Percentiles rank a stretch among this genome's conserved stretches.
Evolutionary conservation across 2,329 filamentous ascomycete species (phyloP).

Genomic region (Apiospora hydei): DNA sequence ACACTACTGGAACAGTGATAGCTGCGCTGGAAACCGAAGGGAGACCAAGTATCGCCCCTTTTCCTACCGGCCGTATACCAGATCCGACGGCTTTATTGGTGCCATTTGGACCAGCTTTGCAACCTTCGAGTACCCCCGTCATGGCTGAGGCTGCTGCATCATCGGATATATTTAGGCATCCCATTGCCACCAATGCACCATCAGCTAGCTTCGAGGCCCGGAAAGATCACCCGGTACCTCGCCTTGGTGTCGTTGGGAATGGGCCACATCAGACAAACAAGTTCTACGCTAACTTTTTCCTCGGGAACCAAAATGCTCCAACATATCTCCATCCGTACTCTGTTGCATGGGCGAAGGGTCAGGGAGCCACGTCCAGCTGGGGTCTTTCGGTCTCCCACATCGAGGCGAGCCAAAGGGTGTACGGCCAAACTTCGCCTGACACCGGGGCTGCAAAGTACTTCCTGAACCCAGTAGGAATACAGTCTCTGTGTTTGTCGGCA

Average conservation of each 20-base stretch:
- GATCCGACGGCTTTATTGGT: conserved; percentile 46
- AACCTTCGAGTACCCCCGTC: conserved; percentile 34
- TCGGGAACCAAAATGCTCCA: conserved; percentile 73
- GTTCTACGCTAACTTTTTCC: conserved; percentile 82
- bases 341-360: conserved; percentile 71
- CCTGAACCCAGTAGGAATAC: conserved; percentile 81
- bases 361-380: conserved; percentile 70
- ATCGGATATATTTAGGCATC: conserved; percentile 61
- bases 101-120: conserved; percentile 27
- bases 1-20: conserved; percentile 44
- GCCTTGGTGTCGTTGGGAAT: conserved; percentile 55
- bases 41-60: conserved; percentile 34
- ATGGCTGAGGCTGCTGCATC: conserved; percentile 30
- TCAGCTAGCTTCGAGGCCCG: conserved; percentile 54
- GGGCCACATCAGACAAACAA: conserved; percentile 76
- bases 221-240: conserved; percentile 65
- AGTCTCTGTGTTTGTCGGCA: conserved; percentile 82
- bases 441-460: conserved; percentile 74
- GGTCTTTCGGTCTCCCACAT: conserved; percentile 81
- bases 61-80: conserved; percentile 45
- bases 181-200: conserved; percentile 61
- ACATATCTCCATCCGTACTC: conserved; percentile 81
- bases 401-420: conserved; percentile 71
- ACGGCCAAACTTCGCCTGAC: conserved; percentile 63
- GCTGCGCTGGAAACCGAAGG: conserved; percentile 42